A percentile compares a stretch with the other conserved stretches of the same genome.
Conservation (phyloP, 2,329 filamentous ascomycete genomes). For the Pyricularia sp. region DNA sequence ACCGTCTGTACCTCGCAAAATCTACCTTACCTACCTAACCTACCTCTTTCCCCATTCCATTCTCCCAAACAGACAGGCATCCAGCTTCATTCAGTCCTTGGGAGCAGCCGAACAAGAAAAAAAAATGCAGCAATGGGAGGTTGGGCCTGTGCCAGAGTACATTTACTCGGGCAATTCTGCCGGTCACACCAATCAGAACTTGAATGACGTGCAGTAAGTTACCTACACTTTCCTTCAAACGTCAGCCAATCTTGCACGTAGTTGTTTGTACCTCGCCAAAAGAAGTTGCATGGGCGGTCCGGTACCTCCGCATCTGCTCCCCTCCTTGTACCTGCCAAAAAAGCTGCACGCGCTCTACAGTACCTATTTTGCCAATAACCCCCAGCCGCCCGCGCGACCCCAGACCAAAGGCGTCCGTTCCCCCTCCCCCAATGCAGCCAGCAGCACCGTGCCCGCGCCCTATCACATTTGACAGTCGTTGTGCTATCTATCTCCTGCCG, state of each 20-base stretch:
- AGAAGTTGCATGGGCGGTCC: background rate
- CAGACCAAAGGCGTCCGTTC: background rate
- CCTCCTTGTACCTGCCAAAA: background rate
- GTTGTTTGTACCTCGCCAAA: background rate
- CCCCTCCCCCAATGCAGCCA: background rate
- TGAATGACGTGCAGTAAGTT: conserved; percentile 27
- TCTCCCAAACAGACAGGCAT: background rate
- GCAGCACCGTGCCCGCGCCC: background rate
- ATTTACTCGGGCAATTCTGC: conserved; percentile 39
- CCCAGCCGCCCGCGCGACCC: conserved; percentile 1
- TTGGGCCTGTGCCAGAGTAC: conserved; percentile 47
- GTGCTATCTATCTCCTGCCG: background rate
- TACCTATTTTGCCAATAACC: background rate
- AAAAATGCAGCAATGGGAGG: conserved; percentile 51
- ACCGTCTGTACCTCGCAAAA: background rate
- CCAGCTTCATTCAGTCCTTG: background rate
- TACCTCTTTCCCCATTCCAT: background rate
- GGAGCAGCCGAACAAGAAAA: conserved; percentile 16
- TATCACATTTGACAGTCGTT: background rate
- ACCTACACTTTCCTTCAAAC: background rate
- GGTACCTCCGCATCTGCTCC: background rate
- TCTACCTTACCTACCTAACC: background rate
- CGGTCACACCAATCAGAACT: conserved; percentile 42
- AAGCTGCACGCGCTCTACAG: conserved; percentile 1
- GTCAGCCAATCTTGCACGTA: background rate